These are phyloP conservation scores for Calycina herbarum DNA, from an alignment of 2,329 filamentous ascomycete species.

Conservation along the genomic window DNA sequence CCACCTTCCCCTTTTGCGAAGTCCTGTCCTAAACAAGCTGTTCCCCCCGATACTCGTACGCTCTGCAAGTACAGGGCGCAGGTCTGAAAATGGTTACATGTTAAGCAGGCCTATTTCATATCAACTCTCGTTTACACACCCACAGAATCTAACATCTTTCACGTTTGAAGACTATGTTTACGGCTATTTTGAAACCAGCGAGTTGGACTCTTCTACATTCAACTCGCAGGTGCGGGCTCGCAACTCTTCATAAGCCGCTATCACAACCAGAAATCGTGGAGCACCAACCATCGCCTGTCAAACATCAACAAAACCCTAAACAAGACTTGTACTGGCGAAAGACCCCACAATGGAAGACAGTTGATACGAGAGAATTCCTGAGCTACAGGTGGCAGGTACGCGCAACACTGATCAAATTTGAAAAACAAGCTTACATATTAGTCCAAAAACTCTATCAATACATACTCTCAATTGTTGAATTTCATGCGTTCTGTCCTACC, in stretches of 20 bases:
- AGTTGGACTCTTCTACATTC: not conserved
- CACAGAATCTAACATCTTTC: not conserved
- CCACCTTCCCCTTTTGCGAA: not conserved
- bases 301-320: not conserved
- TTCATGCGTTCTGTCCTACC: slow-evolving; percentile 1
- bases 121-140: not conserved
- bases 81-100: not conserved
- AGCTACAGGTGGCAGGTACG: not conserved
- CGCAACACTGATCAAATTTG: not conserved
- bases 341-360: not conserved
- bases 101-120: not conserved
- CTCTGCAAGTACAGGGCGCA: not conserved
- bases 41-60: not conserved
- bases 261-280: not conserved
- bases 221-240: not conserved
- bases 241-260: not conserved
- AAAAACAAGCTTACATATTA: not conserved
- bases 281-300: not conserved
- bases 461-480: not conserved
- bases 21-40: not conserved
- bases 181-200: not conserved
- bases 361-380: not conserved
- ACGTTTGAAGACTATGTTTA: not conserved
- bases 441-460: not conserved
- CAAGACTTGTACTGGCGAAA: not conserved